Conservation (phyloP, 345 rosid species). For the Linum tenue region DNA sequence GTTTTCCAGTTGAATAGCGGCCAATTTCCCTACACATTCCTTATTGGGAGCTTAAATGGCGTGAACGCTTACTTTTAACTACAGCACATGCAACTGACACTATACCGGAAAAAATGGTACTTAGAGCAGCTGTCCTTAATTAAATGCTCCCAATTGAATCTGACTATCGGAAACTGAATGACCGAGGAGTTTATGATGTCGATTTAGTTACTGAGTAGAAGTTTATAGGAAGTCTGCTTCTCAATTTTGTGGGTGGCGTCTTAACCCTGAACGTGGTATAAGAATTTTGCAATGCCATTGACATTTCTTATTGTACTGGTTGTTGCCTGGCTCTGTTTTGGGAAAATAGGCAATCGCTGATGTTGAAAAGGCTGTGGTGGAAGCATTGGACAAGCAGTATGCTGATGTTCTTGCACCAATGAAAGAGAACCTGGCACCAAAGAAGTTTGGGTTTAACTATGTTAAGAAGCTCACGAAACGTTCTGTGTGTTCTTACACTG, state of each 20-base stretch:
- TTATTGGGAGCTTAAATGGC: constrained; percentile 11
- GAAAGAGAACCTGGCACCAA: constrained; percentile 83
- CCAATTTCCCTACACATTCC: constrained; percentile 16
- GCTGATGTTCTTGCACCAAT: constrained; percentile 82
- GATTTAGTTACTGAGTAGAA: neutral
- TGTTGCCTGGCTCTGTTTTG: constrained; percentile 3
- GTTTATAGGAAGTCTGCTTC: neutral
- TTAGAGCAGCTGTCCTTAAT: neutral
- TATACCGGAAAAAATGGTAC: neutral
- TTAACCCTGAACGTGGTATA: neutral
- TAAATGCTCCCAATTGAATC: neutral
- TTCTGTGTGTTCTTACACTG: constrained; percentile 58
- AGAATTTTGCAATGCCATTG: neutral
- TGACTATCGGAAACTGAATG: neutral
- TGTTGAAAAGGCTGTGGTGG: constrained; percentile 84
- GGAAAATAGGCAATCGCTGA: constrained; percentile 77
- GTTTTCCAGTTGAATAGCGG: constrained; percentile 6
- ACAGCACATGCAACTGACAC: neutral
- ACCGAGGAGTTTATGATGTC: neutral
- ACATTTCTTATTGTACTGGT: neutral
- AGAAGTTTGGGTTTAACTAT: constrained; percentile 84
- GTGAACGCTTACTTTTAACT: neutral
- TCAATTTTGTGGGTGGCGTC: too few relatives aligned
- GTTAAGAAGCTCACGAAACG: constrained; percentile 81
- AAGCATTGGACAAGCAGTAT: constrained; percentile 93